Evolutionary conservation across 2,329 filamentous ascomycete species (phyloP).

Genomic region (Botrytis fragariae): DNA sequence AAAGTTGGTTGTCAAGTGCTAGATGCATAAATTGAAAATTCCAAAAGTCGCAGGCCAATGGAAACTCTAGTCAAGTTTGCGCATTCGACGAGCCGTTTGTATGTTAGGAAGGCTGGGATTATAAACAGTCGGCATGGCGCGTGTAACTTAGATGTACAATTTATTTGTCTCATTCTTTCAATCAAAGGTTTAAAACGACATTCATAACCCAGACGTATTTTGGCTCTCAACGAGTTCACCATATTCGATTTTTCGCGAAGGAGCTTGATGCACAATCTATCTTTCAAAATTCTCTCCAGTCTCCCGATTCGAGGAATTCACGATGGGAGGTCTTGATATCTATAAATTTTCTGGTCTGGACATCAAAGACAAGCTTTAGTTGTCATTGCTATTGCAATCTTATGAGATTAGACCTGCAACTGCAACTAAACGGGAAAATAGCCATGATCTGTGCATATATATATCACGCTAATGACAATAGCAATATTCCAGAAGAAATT

Average conservation of each 20-base stretch:
- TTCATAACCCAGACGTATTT: not conserved
- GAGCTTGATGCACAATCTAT: no score
- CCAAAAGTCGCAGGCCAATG: rapidly evolving
- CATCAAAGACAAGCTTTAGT: not conserved
- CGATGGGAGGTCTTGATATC: not conserved
- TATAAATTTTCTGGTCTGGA: not conserved
- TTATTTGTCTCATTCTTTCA: no score
- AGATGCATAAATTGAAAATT: not conserved
- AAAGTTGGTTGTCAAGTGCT: rapidly evolving
- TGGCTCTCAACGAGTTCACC: no score
- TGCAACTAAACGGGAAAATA: no score
- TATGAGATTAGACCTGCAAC: not conserved
- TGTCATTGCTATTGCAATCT: not conserved
- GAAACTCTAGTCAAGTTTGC: not conserved
- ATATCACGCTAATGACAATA: not conserved
- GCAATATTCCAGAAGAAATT: not conserved
- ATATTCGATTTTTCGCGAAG: no score
- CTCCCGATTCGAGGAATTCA: no score
- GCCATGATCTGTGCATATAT: not conserved
- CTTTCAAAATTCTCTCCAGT: no score
- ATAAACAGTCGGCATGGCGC: not conserved
- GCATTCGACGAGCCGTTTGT: not conserved
- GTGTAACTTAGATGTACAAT: not conserved
- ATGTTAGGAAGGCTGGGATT: rapidly evolving
- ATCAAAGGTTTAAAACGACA: not conserved